Base-by-base conservation (phyloP, 2,329 filamentous ascomycete genomes). In the Pseudogymnoascus sp. region DNA sequence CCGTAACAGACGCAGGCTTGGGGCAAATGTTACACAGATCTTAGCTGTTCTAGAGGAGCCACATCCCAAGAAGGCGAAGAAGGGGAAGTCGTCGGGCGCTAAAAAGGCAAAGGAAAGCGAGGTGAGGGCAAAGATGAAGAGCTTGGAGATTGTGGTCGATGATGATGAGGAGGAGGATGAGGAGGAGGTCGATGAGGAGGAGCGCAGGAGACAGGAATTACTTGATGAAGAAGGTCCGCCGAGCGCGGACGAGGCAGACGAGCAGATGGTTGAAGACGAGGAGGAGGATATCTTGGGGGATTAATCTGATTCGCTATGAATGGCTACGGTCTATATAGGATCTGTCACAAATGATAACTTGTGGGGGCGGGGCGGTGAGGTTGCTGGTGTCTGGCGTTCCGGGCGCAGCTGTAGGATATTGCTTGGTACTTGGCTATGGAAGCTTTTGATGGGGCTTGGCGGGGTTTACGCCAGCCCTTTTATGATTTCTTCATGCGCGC, bases 21-120 rank as follows among this genome's bases (percentile, higher is more conserved):
- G 94, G 2, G 78, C 83, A 50, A 97, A 94, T 71, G 95, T 90
- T 78, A 90, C 88, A 69, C 91, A 94, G 68, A 85, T 97, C 6
- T n/a, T 58, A 7, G 83, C 84, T 7, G 94, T 88, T 72, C 78
- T 97, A 3, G 91, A 96, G 68, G 83, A 88, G 62, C 78, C 80
- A 57, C 85, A 86, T 68, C 73, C 82, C 43, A 79, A 79, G 59
- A 66, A 66, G 60, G 60, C 63, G 2, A 71, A 71, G 65, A 72
- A 69, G 70, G 72, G 63, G 11, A 65, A 66, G 37, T 73, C 73
- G 37, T 75, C 74, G 18, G 72, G 71, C 57, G 81, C 78, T 69
- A 76, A 74, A 66, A 71, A 72, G 35, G 68, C 68, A 60, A 68
- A 71, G 43, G 66, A 61, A 53, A 64, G 39, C 58, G 62, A 68